Conservation (phyloP, 306 rosid species). For the Ormosia semicastrata region DNA sequence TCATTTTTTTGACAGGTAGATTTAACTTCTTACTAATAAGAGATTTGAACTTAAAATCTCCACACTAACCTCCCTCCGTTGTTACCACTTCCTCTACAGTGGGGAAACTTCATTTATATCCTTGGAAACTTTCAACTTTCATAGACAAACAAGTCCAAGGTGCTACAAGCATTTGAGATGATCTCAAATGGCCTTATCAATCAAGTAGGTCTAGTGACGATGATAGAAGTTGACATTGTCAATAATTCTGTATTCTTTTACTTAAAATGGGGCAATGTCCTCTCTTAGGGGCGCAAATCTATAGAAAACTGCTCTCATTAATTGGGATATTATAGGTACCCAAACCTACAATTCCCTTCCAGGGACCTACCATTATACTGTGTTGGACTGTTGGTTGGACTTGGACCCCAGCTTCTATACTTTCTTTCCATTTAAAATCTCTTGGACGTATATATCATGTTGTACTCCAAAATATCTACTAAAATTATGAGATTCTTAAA, state of each 20-base stretch:
- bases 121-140: too few relatives aligned
- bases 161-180: too few relatives aligned
- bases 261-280: not conserved
- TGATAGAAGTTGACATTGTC: not conserved
- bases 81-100: too few relatives aligned
- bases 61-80: too few relatives aligned
- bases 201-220: not conserved
- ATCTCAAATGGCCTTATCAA: too few relatives aligned
- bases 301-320: not conserved
- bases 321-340: not conserved
- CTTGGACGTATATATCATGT: not conserved
- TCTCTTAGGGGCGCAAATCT: conserved; percentile 5
- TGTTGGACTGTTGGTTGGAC: not conserved
- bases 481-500: not conserved
- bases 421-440: not conserved
- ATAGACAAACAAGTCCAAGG: too few relatives aligned
- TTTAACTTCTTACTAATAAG: too few relatives aligned
- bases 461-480: not conserved
- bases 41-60: too few relatives aligned
- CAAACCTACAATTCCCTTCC: not conserved
- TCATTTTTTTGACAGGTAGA: too few relatives aligned
- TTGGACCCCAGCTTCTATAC: not conserved
- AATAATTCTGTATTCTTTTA: not conserved
- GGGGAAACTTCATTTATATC: too few relatives aligned
- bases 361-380: not conserved